Base-by-base conservation (phyloP, 2,329 filamentous ascomycete species). In the Penicillium sp. region DNA sequence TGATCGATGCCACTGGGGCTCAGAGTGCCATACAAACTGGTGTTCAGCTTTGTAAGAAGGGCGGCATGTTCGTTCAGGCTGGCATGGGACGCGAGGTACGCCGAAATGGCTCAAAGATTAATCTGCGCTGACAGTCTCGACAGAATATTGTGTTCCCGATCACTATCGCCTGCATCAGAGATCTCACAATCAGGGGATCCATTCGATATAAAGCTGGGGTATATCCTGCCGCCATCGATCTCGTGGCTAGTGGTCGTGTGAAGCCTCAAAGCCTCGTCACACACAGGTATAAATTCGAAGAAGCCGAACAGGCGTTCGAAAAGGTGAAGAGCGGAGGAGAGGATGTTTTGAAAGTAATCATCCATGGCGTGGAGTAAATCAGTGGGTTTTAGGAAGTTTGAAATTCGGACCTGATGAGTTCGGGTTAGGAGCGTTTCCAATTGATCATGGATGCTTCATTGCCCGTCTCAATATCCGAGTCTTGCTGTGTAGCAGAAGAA, bases 91-190 rank as follows among this genome's bases (percentile, higher is more conserved):
- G 71, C 24, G 76, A 79, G 62, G 70, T 72, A 50, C 60, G 51
- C 22, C 31, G n/a, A 38, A 14, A 38, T 24, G 27, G 22, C 10
- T 40, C 24, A 14, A 6, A 13, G 4, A 5, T 27, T n/a, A 29
- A 18, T 14, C 13, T 16, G 31, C 4, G 13, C 40, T 56, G 14
- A 59, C 32, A 31, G 11, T 32, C 1, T 13, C 6, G 22, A 4
- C 38, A 75, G 71, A 80, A 79, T 45, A 75, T 83, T 11, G 63
- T 75, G 0, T 83, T 83, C 50, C 81, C 81, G 0, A 83, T 83
- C 52, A 79, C 76, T 0, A 75, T 74, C 0, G 75, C 76, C 1
- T 83, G 79, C 54, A 79, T 79, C 54, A 72, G 77, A 5, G 81
- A 72, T 0, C 62, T 83, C 44, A 77, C 66, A 3, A 71, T 83